phyloP scores from a whole-genome alignment of 2,329 filamentous ascomycete genomes.

The Talaromyces sp. region DNA sequence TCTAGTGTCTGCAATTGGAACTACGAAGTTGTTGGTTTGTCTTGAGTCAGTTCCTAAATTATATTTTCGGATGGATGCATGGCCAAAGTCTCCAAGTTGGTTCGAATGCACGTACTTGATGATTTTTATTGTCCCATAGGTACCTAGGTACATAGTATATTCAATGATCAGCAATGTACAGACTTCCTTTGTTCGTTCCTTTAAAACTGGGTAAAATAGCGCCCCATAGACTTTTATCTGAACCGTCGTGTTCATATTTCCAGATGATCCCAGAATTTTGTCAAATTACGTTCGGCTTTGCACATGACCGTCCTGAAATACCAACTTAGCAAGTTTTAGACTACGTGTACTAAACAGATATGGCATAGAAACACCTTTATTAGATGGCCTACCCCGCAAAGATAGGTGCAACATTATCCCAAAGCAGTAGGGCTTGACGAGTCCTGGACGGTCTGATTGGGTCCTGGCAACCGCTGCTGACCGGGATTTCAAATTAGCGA shows the following conservation, averaged over 20 bases:
- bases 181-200: background rate
- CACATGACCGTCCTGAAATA: background rate
- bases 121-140: background rate
- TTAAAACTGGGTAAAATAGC: background rate
- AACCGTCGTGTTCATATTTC: background rate
- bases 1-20: slow-evolving; percentile 16
- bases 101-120: background rate
- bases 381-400: slow-evolving; percentile 10
- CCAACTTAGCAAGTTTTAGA: background rate
- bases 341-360: background rate
- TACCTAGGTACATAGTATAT: too few species aligned
- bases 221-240: background rate
- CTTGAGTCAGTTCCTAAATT: background rate
- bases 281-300: background rate
- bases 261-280: background rate
- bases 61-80: background rate
- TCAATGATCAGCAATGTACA: background rate
- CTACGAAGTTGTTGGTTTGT: slow-evolving; percentile 14
- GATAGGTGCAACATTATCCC: background rate
- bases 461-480: background rate
- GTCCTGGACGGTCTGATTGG: background rate
- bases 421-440: background rate
- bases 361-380: background rate
- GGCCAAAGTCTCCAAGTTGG: too few species aligned
- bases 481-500: background rate